Evolutionary conservation across 2,329 filamentous ascomycete species (phyloP).

Genomic region (Chaetomiaceae sp.): DNA sequence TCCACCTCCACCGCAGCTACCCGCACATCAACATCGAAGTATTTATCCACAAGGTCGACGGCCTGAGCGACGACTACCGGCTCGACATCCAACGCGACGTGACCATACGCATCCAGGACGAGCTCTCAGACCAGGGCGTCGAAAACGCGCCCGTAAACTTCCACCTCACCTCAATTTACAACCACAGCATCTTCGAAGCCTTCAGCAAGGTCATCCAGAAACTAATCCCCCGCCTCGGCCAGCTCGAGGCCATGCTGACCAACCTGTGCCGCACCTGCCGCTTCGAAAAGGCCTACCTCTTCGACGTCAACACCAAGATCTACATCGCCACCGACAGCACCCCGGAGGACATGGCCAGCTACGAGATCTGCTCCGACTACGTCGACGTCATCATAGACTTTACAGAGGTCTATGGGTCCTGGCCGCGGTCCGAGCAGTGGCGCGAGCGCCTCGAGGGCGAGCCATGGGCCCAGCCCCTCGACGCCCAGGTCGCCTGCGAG

Average conservation of each 20-base stretch:
- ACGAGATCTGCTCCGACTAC: constrained; percentile 97
- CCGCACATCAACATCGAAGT: constrained; percentile 96
- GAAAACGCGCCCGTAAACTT: constrained; percentile 93
- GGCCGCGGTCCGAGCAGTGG: constrained; percentile 53
- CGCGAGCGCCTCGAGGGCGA: constrained; percentile 53
- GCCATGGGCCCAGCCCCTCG: constrained; percentile 56
- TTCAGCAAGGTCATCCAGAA: constrained; percentile 99
- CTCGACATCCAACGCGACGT: constrained; percentile 96
- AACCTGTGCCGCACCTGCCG: constrained; percentile 89
- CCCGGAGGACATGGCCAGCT: constrained; percentile 89
- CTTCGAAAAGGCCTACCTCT: constrained; percentile 97
- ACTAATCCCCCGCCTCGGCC: constrained; percentile 86
- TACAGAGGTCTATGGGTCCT: constrained; percentile 86
- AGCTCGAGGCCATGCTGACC: constrained; percentile 89
- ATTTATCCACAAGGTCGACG: constrained; percentile 98
- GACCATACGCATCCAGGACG: constrained; percentile 91
- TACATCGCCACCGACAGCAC: constrained; percentile 96
- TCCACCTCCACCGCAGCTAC: constrained; percentile 82
- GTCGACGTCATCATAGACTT: constrained; percentile 98
- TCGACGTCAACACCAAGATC: constrained; percentile 96
- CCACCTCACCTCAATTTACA: constrained; percentile 96
- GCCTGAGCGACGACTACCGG: constrained; percentile 94
- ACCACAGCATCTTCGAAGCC: constrained; percentile 94
- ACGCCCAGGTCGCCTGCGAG: constrained; percentile 61
- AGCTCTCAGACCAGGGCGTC: constrained; percentile 86